Evolutionary conservation across 1,139 yeast genomes (phyloP), one percentile per base, ranked within the genome.

Genomic region (Entelexis sorbosivorans): DNA sequence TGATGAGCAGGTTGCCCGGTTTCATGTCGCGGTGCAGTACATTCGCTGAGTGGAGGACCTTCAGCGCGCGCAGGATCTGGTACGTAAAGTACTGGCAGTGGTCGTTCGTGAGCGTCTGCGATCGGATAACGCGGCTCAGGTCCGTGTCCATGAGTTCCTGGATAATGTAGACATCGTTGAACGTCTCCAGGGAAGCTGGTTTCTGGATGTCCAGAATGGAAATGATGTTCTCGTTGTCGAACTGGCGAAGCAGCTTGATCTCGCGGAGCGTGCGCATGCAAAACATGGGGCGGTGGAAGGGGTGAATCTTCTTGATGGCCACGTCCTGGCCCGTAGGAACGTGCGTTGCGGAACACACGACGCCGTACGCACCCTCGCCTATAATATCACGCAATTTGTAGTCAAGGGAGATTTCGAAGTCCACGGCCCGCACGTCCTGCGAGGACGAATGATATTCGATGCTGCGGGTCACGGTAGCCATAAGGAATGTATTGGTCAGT

Each of bases 351-450:
- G 94, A 81, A 63, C 97, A 89, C 20, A 91, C 98, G 16, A 91
- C 79, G 5, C 98, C 98, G 63, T 91, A 91, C 1, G 98, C 98
- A n/a, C 98, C 98, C 66, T 89, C 96, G 7, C 98, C 98, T 14
- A 87, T 85, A 17, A 89, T 79, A 60, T 85, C 93, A 42, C 81
- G 72, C 47, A 89, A 79, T 65, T 86, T 87, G 66, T 89, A 89
- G 62, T 85, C 87, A 54, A 85, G 86, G 42, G 93, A 82, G 26
- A 91, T 93, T 63, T 88, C 87, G 71, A 89, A 89, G 19, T 89
- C 76, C 50, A 84, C 77, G 56, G 78, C 77, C 52, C 83, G 61
- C 26, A 64, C 36, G 34, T 57, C 56, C 40, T 52, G 56, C 39
- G 46, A 26, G 26, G 50, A 48, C 34, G 56, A 51, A 42, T 56